Conservation (phyloP, 1,284 basidiomycete genomes). For the Cutaneotrichosporon cutaneum region DNA sequence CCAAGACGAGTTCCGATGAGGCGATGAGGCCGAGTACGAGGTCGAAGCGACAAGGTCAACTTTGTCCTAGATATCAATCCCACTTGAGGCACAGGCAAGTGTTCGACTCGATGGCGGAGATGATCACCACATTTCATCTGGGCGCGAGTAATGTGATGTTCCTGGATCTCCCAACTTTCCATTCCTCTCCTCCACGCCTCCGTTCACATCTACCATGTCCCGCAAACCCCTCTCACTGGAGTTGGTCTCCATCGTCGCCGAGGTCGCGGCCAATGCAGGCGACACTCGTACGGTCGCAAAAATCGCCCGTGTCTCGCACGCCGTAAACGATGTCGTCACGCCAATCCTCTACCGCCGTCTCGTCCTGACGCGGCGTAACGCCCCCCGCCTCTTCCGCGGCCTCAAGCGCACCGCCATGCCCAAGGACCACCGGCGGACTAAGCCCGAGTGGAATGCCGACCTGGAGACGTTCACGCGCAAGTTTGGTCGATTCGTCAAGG, state of each 20-base stretch:
- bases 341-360: neutral
- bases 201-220: neutral
- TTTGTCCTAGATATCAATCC: no score
- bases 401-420: neutral
- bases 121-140: no score
- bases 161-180: no score
- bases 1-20: no score
- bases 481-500: neutral
- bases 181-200: neutral
- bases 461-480: neutral
- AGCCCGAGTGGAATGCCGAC: neutral
- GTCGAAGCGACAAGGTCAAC: no score
- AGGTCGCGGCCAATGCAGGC: neutral
- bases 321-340: neutral
- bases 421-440: neutral
- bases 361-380: neutral
- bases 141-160: no score
- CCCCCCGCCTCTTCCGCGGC: neutral
- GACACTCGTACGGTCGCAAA: neutral
- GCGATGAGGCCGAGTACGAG: no score
- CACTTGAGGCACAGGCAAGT: no score
- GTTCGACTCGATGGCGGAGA: no score
- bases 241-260: neutral
- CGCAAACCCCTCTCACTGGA: neutral
- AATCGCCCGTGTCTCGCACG: neutral